Conservation (phyloP, 1,284 basidiomycete genomes). For the Stygiomarasmius scandens region DNA sequence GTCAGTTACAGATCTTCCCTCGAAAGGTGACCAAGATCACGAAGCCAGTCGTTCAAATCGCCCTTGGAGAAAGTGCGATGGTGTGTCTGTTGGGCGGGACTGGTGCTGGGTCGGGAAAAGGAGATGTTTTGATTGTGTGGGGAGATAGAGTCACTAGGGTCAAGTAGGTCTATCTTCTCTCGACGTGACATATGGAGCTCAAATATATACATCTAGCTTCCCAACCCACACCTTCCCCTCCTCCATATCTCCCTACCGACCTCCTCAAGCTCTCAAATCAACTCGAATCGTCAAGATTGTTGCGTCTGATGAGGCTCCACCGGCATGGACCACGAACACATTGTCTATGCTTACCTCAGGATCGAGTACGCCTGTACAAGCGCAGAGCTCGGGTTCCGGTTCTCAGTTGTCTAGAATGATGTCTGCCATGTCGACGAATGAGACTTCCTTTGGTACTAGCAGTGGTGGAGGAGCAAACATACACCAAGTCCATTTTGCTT, state of each 20-base stretch:
- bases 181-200: no score
- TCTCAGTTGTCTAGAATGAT: slow-evolving; percentile 3
- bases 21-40: slow-evolving; percentile 82
- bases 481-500: slow-evolving; percentile 62
- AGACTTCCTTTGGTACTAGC: not conserved
- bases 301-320: slow-evolving; percentile 67
- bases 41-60: slow-evolving; percentile 68
- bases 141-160: slow-evolving; percentile 56
- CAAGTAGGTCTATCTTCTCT: no score
- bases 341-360: slow-evolving; percentile 1
- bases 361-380: not conserved
- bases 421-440: not conserved
- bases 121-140: slow-evolving; percentile 74
- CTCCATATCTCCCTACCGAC: slow-evolving; percentile 77
- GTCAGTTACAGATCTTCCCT: slow-evolving; percentile 50
- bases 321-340: slow-evolving; percentile 8
- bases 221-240: slow-evolving; percentile 71
- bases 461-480: no score
- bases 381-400: not conserved
- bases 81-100: slow-evolving; percentile 9
- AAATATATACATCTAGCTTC: no score
- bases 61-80: slow-evolving; percentile 62
- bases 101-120: slow-evolving; percentile 32
- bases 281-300: slow-evolving; percentile 83
- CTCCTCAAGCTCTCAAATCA: slow-evolving; percentile 72